Evolutionary conservation across 371 early-diverging fungal genomes (phyloP), one percentile per base, ranked within the genome.

Genomic region (Mortierella sp.): DNA sequence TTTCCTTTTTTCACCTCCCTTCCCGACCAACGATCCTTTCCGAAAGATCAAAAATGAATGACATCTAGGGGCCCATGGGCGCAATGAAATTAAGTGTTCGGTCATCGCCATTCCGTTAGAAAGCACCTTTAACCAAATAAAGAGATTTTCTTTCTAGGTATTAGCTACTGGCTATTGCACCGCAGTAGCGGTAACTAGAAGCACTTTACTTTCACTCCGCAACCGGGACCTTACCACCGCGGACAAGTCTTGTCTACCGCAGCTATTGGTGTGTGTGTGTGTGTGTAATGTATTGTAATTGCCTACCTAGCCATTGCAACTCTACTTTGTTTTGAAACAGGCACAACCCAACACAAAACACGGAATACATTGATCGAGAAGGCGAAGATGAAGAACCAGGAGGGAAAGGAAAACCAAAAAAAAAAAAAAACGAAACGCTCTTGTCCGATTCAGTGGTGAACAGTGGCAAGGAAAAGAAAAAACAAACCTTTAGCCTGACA

Each of bases 1-100:
- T 46, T 46, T 46, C 43, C 43, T n/a, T 55, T 26, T 13, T 3
- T 10, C 55, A n/a, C 11, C n/a, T 14, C n/a, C 13, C 13, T 2
- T 57, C 55, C 43, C 43, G 43, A 26, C 11, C 55, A 50, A 2
- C 54, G 54, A 4, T 24, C 31, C 34, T 6, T 61, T 1, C 61
- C 19, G 34, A 61, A 19, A 61, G 1, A 19, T n/a, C n/a, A n/a
- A n/a, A n/a, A n/a, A n/a, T n/a, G n/a, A 61, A 61, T 61, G 34
- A 61, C 21, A 5, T 26, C 16, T 57, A 16, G 1, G 5, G 16
- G 16, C 2, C 19, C 64, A 37, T 64, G 67, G 67, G 67, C 67
- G 67, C 67, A 67, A 67, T 67, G 64, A 61, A 61, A 19, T 61
- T 34, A 61, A 61, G 67, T 34, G 19, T 61, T 61, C 44, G 44